Evolutionary conservation across 1,139 yeast species (phyloP).

Genomic region (Protomyces inundatus): DNA sequence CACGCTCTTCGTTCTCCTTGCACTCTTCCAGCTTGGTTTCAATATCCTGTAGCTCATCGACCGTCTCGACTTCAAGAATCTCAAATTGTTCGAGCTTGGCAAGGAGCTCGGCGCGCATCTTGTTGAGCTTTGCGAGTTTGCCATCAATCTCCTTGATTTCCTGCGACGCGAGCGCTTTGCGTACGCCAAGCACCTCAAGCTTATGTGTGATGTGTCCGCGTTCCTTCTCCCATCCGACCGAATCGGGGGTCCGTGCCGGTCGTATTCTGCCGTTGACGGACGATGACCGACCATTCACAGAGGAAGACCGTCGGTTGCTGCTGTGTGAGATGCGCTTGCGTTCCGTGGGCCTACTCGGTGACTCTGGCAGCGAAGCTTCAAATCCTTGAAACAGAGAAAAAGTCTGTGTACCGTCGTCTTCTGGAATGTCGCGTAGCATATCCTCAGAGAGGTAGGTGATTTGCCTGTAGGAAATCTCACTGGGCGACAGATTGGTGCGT

Average conservation of each 20-base stretch:
- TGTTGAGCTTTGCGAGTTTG: constrained; percentile 49
- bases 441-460: constrained; percentile 53
- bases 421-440: constrained; percentile 50
- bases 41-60: constrained; percentile 36
- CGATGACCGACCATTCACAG: neutral
- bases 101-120: constrained; percentile 50
- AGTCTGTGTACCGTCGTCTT: constrained; percentile 33
- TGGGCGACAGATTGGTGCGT: constrained; percentile 35
- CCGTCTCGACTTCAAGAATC: constrained; percentile 52
- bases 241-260: constrained; percentile 5
- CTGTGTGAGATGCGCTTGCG: neutral
- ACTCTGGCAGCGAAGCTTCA: constrained; percentile 49
- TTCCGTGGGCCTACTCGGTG: constrained; percentile 7
- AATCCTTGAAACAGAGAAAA: constrained; percentile 65
- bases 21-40: constrained; percentile 18
- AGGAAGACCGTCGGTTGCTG: constrained; percentile 3
- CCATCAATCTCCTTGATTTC: constrained; percentile 60
- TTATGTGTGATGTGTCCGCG: constrained; percentile 45
- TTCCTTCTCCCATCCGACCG: constrained; percentile 39
- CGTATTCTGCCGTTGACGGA: neutral
- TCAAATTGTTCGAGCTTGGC: constrained; percentile 57
- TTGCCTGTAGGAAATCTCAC: constrained; percentile 38
- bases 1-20: constrained; percentile 11
- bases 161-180: constrained; percentile 55
- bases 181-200: constrained; percentile 53